Evolutionary conservation across 495 filamentous ascomycete genomes (phyloP), one percentile per base, ranked within the genome.

Genomic region (Cladorrhinum samala): DNA sequence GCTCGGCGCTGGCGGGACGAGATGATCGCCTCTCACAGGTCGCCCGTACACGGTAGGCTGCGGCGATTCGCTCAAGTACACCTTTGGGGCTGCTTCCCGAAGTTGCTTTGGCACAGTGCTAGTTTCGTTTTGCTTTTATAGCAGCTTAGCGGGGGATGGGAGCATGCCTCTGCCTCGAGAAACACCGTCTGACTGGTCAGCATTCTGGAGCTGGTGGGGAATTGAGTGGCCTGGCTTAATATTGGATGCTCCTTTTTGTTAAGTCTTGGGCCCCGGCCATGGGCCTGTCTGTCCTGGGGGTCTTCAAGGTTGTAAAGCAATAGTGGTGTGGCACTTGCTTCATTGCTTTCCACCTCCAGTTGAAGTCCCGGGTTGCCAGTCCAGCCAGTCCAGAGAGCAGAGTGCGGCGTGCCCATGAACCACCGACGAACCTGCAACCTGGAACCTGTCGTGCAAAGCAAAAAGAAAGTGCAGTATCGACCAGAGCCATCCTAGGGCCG

Each of bases 231-330:
- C 49, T 46, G 33, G 50, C 18, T 41, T 49, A 49, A 46, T 45
- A 58, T 58, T 53, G 55, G 46, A 27, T 41, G 47, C 46, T 54
- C 56, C 56, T 58, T 58, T 58, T 58, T 54, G 56, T 50, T 54
- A 33, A 54, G 50, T 46, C 40, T 49, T 53, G 46, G 55, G 36
- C 50, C 55, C 25, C n/a, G 23, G 45, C 16, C 45, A 17, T 5
- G 39, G 23, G 30, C 11, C n/a, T n/a, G n/a, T n/a, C n/a, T n/a
- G n/a, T n/a, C n/a, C n/a, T n/a, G n/a, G n/a, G n/a, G n/a, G n/a
- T n/a, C n/a, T n/a, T n/a, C n/a, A n/a, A n/a, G n/a, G n/a, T n/a
- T n/a, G n/a, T n/a, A n/a, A n/a, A n/a, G 6, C 37, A 24, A 18
- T 38, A 13, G 19, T 21, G 42, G 49, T 54, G 54, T 56, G 49